These are phyloP conservation scores for Selaginella tamariscina DNA, from an alignment of 75 land plant species.

Conservation along the genomic window DNA sequence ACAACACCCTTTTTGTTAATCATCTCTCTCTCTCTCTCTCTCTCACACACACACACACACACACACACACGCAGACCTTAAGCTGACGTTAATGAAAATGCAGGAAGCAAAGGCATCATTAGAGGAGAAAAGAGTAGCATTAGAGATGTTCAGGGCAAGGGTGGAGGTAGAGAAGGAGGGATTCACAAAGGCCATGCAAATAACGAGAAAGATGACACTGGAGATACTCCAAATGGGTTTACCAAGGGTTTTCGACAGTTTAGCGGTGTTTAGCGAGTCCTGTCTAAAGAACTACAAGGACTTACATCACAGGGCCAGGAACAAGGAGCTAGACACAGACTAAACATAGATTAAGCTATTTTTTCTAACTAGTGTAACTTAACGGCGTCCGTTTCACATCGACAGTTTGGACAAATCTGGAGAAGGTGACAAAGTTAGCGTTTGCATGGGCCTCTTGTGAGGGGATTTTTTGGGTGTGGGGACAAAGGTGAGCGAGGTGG, in stretches of 20 bases:
- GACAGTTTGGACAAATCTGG: too few species aligned
- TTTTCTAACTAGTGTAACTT: too few species aligned
- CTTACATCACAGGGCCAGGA: neutral
- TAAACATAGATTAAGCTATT: too few species aligned
- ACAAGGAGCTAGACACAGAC: neutral
- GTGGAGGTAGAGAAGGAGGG: neutral
- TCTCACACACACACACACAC: too few species aligned
- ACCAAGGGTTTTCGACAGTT: neutral
- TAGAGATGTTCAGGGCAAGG: neutral
- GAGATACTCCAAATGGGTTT: neutral
- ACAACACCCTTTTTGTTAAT: too few species aligned
- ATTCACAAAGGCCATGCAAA: neutral
- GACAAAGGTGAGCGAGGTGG: too few species aligned
- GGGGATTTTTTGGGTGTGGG: too few species aligned
- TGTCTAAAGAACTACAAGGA: neutral
- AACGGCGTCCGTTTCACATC: too few species aligned
- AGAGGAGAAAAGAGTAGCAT: neutral
- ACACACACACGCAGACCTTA: neutral
- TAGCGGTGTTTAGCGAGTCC: neutral
- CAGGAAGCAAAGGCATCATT: neutral
- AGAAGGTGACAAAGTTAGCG: too few species aligned
- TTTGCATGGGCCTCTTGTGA: too few species aligned
- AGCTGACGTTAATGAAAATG: neutral
- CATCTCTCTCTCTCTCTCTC: too few species aligned
- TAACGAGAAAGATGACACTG: neutral